Conservation (phyloP, 768 basidiomycete species). For the Rubroboletus pulcherrimus region DNA sequence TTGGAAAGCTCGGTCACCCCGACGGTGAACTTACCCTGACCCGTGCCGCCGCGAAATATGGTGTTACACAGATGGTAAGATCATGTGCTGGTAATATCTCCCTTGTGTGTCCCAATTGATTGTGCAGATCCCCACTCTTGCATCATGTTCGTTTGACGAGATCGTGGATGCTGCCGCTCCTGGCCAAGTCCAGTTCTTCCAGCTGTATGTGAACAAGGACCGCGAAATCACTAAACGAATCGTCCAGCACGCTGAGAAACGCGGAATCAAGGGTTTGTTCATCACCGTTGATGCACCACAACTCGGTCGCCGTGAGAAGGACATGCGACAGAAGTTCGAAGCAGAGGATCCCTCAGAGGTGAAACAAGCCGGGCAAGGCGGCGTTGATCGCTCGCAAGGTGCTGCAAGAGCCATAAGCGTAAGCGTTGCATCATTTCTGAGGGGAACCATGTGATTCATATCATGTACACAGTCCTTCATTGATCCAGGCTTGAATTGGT, state of each 20-base stretch:
- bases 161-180: constrained; percentile 82
- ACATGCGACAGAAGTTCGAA: constrained; percentile 96
- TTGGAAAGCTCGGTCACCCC: constrained; percentile 93
- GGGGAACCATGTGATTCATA: neutral
- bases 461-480: constrained; percentile 71
- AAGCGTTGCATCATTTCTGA: constrained; percentile 21
- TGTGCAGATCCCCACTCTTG: constrained; percentile 85
- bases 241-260: constrained; percentile 84
- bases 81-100: neutral
- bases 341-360: constrained; percentile 51
- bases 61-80: constrained; percentile 68
- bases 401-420: constrained; percentile 93
- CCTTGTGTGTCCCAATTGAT: neutral
- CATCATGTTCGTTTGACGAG: constrained; percentile 95
- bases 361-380: constrained; percentile 43
- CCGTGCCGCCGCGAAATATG: constrained; percentile 77
- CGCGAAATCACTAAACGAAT: constrained; percentile 79
- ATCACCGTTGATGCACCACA: constrained; percentile 98
- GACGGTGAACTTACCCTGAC: constrained; percentile 93
- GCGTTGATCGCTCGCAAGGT: constrained; percentile 81
- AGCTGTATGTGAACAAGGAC: constrained; percentile 90
- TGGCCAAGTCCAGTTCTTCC: constrained; percentile 80
- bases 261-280: constrained; percentile 90
- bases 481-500: constrained; percentile 85
- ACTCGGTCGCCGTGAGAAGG: constrained; percentile 90